Percentiles rank a stretch among this genome's conserved stretches.
Conservation (phyloP, 306 rosid species). For the Prunus salicina region DNA sequence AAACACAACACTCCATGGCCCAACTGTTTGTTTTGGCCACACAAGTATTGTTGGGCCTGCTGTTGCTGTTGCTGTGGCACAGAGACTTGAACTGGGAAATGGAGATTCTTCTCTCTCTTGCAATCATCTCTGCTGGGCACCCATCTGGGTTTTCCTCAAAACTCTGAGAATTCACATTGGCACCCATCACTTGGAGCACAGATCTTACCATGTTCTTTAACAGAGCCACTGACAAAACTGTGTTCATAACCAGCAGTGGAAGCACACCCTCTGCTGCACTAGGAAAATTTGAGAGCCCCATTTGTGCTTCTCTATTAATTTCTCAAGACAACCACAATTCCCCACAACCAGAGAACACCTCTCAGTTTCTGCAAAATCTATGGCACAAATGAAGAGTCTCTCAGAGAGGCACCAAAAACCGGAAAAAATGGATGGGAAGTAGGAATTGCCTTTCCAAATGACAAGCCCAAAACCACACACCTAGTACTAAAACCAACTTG, state of each 20-base stretch:
- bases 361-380: too few relatives aligned
- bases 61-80: slow-evolving; percentile 10
- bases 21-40: not conserved
- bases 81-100: slow-evolving; percentile 49
- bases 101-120: slow-evolving; percentile 48
- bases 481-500: not conserved
- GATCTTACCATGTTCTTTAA: slow-evolving; percentile 68
- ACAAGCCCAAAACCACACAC: not conserved
- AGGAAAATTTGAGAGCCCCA: slow-evolving; percentile 75
- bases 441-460: not conserved
- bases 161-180: slow-evolving; percentile 11
- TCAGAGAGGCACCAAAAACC: not conserved
- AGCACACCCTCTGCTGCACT: slow-evolving; percentile 58
- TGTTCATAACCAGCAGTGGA: slow-evolving; percentile 62
- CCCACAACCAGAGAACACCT: too few relatives aligned
- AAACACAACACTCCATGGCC: slow-evolving; percentile 61
- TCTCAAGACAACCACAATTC: too few relatives aligned
- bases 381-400: too few relatives aligned
- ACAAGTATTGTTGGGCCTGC: not conserved
- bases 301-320: slow-evolving; percentile 5
- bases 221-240: slow-evolving; percentile 46
- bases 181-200: slow-evolving; percentile 41
- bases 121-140: not conserved
- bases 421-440: not conserved
- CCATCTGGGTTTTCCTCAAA: slow-evolving; percentile 33